Base-by-base conservation (phyloP, 2,329 filamentous ascomycete species). In the Botrytis byssoidea region DNA sequence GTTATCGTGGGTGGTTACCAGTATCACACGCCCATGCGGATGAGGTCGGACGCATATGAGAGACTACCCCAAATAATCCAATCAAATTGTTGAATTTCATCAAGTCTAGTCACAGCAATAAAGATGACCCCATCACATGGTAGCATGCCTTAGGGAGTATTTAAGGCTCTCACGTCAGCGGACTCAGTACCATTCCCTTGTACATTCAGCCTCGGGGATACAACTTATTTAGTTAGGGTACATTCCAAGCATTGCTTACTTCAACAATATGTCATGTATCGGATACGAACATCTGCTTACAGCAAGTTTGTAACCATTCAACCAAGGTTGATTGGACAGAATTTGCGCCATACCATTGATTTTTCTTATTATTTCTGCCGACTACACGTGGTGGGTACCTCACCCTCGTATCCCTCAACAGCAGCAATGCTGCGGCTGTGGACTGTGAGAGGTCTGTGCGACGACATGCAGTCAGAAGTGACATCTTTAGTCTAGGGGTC, bases 101-200 rank as follows among this genome's bases (percentile, higher is more conserved):
- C 64, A 48, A 48, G 29, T 48, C 42, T 32, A 3, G 60, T 64
- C 37, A 64, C 60, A 64, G 37, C 9, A 64, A 40, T 64, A 20
- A 64, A 64, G 37, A 44, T 42, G 25, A 20, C 25, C 10, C 25
- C 9, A 64, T 64, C 37, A 64, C 61, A 64, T 42, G 61, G 64
- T 67, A 40, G n/a, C 44, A 40, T 68, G 35, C 46, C 65, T 68
- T 10, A 55, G 32, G 35, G 37, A 42, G 20, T 22, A 22, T 55
- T 55, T 37, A 55, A 68, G 46, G 65, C 65, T 68, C 65, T 55
- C 65, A 68, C 65, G 65, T 68, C 65, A 68, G 65, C 65, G 16
- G 46, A 55, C 25, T 40, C 22, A 25, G 29, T 48, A 66, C 22
- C 44, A 14, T 35, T 25, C 29, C n/a, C 63, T 66, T 25, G 65